These are phyloP conservation scores for Penicillium sp. DNA, from an alignment of 2,329 filamentous ascomycete species.

Conservation along the genomic window DNA sequence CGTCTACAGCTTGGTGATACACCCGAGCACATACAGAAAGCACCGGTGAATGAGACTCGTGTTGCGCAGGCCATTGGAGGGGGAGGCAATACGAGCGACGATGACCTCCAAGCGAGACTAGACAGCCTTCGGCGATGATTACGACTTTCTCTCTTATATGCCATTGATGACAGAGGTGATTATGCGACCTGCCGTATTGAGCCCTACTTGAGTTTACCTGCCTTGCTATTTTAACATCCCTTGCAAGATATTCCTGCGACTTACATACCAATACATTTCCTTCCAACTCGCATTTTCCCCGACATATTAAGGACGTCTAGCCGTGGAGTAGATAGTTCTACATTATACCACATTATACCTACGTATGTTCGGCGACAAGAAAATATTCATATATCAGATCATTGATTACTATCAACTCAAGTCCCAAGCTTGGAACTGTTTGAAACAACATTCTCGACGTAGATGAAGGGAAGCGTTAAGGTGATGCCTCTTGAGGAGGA, in stretches of 20 bases:
- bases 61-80: constrained; percentile 77
- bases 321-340: not conserved
- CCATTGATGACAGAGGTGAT: not conserved
- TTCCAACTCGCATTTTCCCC: not conserved
- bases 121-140: constrained; percentile 70
- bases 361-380: not conserved
- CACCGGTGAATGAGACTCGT: constrained; percentile 67
- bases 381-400: not conserved
- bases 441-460: not conserved
- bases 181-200: not conserved
- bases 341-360: not conserved
- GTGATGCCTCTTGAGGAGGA: not conserved
- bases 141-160: constrained; percentile 5
- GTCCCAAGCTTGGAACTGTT: not conserved
- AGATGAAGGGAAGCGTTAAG: not conserved
- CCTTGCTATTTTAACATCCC: constrained; percentile 3
- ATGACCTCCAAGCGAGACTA: constrained; percentile 89
- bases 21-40: constrained; percentile 75
- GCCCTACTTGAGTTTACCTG: not conserved
- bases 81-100: constrained; percentile 61
- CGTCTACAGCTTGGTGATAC: constrained; percentile 77
- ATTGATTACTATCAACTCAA: not conserved
- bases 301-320: not conserved
- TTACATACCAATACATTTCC: not conserved
- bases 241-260: constrained; percentile 1